Conservation (phyloP, 257 asterid species). For the Verbascum thapsus region DNA sequence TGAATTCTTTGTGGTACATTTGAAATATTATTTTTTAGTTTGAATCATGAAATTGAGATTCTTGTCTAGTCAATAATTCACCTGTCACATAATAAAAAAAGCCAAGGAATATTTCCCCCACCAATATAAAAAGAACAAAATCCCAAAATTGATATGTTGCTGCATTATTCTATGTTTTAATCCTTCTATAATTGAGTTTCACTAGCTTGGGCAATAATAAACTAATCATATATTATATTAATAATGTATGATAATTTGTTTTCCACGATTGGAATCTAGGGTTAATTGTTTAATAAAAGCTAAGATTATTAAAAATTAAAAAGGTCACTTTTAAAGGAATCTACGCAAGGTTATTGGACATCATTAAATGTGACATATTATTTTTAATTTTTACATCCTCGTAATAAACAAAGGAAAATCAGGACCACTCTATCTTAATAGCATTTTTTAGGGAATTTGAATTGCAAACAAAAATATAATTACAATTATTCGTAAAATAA, state of each 20-base stretch:
- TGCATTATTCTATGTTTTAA: conserved; percentile 24
- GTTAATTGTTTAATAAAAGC: conserved; percentile 8
- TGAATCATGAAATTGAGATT: background rate
- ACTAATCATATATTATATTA: conserved; percentile 14
- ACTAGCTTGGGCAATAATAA: conserved; percentile 17
- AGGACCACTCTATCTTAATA: background rate
- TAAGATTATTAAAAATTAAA: conserved; percentile 38
- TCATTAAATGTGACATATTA: conserved; percentile 25
- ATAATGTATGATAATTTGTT: background rate
- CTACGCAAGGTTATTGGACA: conserved; percentile 32
- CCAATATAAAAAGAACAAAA: conserved; percentile 4
- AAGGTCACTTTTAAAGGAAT: conserved; percentile 31
- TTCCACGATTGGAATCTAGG: background rate
- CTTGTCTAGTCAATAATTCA: background rate
- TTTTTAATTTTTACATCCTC: conserved; percentile 18
- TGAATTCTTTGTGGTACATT: too few relatives aligned
- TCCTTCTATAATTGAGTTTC: conserved; percentile 6
- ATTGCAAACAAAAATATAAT: background rate
- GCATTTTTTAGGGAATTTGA: background rate
- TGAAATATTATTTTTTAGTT: too few relatives aligned
- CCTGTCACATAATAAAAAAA: background rate
- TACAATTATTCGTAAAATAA: background rate
- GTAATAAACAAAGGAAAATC: conserved; percentile 20
- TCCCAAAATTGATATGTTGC: conserved; percentile 12
- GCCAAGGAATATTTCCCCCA: background rate